Percentiles rank a stretch among this genome's conserved stretches.
Conservation (phyloP, 768 basidiomycete species). For the Russula brevipes region DNA sequence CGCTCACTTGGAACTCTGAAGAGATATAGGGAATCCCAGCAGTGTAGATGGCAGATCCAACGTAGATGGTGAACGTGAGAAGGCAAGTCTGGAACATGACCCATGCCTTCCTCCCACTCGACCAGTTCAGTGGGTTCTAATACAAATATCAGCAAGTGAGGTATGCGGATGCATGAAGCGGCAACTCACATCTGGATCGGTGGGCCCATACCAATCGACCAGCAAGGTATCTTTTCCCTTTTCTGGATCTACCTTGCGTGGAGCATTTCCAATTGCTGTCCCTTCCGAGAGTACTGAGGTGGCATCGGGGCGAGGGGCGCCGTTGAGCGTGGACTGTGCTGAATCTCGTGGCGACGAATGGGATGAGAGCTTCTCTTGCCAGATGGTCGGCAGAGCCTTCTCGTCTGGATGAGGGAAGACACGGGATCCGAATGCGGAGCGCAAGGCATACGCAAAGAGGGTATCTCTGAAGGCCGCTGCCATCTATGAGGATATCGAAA, state of each 20-base stretch:
- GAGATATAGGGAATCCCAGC: slow-evolving; percentile 31
- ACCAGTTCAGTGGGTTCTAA: slow-evolving; percentile 30
- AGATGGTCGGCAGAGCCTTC: slow-evolving; percentile 19
- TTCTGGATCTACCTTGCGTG: slow-evolving; percentile 3
- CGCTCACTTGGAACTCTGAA: slow-evolving; percentile 30
- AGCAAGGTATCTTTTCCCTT: slow-evolving; percentile 26
- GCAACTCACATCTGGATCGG: slow-evolving; percentile 22
- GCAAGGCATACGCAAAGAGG: slow-evolving; percentile 31
- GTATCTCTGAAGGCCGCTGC: slow-evolving; percentile 31
- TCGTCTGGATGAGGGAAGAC: slow-evolving; percentile 25
- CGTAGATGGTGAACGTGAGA: slow-evolving; percentile 34
- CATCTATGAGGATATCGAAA: background rate
- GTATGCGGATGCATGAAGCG: no score
- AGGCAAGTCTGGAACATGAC: slow-evolving; percentile 34
- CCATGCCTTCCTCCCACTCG: slow-evolving; percentile 29
- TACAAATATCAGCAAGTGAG: background rate
- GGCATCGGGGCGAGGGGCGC: background rate
- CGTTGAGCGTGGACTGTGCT: background rate
- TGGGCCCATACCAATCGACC: slow-evolving; percentile 30
- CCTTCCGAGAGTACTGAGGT: slow-evolving; percentile 6
- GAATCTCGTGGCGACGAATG: slow-evolving; percentile 6
- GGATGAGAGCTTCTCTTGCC: slow-evolving; percentile 14
- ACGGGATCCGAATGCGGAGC: slow-evolving; percentile 27
- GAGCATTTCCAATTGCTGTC: background rate
- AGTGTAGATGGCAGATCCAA: slow-evolving; percentile 35